Base-by-base conservation (phyloP, 495 filamentous ascomycete genomes). In the Penicillium argentinense region DNA sequence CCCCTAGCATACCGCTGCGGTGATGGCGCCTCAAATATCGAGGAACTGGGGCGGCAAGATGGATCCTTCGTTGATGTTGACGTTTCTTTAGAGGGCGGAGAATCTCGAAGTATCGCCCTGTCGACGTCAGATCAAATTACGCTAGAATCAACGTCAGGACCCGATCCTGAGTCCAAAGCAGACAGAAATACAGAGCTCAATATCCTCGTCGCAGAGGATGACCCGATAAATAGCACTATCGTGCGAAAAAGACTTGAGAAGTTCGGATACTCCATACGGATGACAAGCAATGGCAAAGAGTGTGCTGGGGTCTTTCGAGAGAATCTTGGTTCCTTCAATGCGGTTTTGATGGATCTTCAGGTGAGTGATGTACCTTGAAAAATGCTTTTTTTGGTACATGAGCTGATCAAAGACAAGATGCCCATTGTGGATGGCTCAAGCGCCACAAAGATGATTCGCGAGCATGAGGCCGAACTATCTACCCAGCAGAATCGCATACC, bases 281-380 rank as follows among this genome's bases (percentile, higher is more conserved):
- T 89, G 49, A 89, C 88, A 0, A 69, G 84, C 9, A 95, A 96
- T 55, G 90, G 90, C 9, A 84, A 93, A 59, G 88, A 92, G 56
- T 96, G 91, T 58, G 85, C 84, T 1, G 69, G 75, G 29, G 69
- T 77, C 8, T 90, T 87, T 59, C 69, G 63, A 25, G 82, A 85
- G 25, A 74, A 75, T 39, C 69, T 79, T 0, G 52, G 44, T 16
- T 66, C 48, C 11, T 95, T 83, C 53, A 87, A 95, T 68, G 84
- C 89, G 13, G 73, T 96, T n/a, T 72, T 96, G 53, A 96, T 96
- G 91, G 91, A 96, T 59, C 88, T 96, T 75, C 91, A 96, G 75
- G 89, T 89, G 56, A 57, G 75, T 34, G 24, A 23, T 19, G 8
- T 18, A 29, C 12, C 14, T 5, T 36, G 24, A 43, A 17, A 18